Base-by-base conservation (phyloP, 176 grass and related monocot species). In the Triticum dicoccoides region DNA sequence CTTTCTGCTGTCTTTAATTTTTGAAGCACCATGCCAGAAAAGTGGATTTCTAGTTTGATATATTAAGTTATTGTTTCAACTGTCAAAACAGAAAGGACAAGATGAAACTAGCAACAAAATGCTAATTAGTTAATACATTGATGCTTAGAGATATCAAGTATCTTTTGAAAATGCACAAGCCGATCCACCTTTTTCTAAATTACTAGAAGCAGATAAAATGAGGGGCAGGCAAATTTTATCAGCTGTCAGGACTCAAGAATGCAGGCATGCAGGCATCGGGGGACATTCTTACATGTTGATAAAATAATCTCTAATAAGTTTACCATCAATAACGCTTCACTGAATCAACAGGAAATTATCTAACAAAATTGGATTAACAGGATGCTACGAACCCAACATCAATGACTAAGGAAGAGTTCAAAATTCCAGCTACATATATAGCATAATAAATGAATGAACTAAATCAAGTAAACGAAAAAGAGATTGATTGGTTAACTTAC, bases 401-500 rank as follows among this genome's bases (percentile, higher is more conserved):
- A 63, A 13, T 25, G 47, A 39, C 25, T 41, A 27, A 65, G 58
- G 14, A 41, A 59, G 21, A 88, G 8, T n/a, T 44, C 61, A 32
- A 32, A 34, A 47, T 32, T 41, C 11, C 25, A 59, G 65, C 15
- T 73, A 27, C 61, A 44, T 44, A 44, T 11, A 54, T 41, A 44
- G 66, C 77, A 49, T 24, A 76, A 45, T 13, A 69, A 67, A 68
- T 9, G 63, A 67, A 42, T 65, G 29, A 58, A 81, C 14, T 25
- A 89, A 83, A 76, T 67, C 67, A 68, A 11, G 64, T 32, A 80
- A 73, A 91, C 37, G 11, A 42, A 74, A 64, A 15, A 86, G 9
- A 9, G 5, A 21, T 17, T 61, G 62, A 51, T 24, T 17, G 5
- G 21, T 39, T 68, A 72, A 37, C 74, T 95, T 32, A 92, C 96